Evolutionary conservation across 495 filamentous ascomycete species (phyloP), one percentile per base, ranked within the genome.

Genomic region (Tuber indicum): DNA sequence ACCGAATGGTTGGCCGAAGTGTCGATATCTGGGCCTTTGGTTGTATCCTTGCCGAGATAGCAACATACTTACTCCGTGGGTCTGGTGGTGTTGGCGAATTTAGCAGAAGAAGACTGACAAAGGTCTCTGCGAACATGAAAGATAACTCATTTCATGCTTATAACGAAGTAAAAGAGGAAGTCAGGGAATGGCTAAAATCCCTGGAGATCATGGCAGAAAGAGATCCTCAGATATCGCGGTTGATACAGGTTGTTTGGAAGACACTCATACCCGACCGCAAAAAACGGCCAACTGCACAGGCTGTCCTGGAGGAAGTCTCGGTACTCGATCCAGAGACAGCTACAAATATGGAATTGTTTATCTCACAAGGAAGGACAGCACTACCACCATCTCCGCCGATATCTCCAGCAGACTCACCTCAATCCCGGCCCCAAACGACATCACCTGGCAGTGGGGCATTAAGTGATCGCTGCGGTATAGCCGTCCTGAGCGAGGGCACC

Each of bases 1-100:
- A 72, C 42, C 23, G 36, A 76, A 72, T 42, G 21, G 74, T 82
- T 47, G 75, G 77, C 46, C 71, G 80, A 21, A 74, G 75, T n/a
- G 78, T 74, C 52, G 83, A 84, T 69, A 83, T 83, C 17, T 84
- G 83, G 82, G 76, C 78, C 10, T 78, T 84, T 71, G 83, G 80
- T 10, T 84, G 82, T 62, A 79, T 84, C 9, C 71, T 84, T 42
- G 58, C 75, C 12, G 83, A 82, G 69, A n/a, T 79, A 41, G 49
- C 75, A 17, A 77, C 79, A 2, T 84, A 70, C 69, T 72, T 78
- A 7, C 58, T 75, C 10, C 21, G 6, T 19, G 76, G 76, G 1
- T 6, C 26, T 3, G 32, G 41, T 23, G 72, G 72, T 16, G 70
- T 78, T 19, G 19, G 43, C 32, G 43, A 74, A 21, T 80, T 80